Evolutionary conservation across 192 early-diverging fungal species (phyloP), one percentile per base, ranked within the genome.

Genomic region (Umbelopsis sp.): DNA sequence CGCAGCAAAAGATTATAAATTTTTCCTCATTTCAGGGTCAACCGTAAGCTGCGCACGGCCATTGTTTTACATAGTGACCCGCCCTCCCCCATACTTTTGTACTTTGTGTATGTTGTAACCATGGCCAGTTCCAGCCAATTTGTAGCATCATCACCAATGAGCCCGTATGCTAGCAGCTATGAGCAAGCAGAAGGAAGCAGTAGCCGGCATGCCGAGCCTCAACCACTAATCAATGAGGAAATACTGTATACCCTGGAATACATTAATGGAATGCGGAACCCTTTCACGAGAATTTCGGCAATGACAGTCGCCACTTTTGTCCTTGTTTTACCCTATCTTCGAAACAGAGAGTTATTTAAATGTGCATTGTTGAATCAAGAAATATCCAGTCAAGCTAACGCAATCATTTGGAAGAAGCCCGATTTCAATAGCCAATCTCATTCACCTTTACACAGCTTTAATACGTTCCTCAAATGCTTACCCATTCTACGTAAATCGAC

Each of bases 321-420:
- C 11, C 26, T 62, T 34, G 56, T 62, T 29, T 32, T 62, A 4
- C 12, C 29, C 16, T 32, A 62, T 32, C 26, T 62, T 34, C 56
- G 56, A 10, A 62, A 62, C 56, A 62, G 26, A 34, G 56, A 62
- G 31, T n/a, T 62, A 17, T 62, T n/a, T n/a, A 9, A 31, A 1
- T 62, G 56, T 32, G 56, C 56, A 32, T 36, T 62, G 31, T 62
- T 62, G 29, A 62, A 62, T 14, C 31, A 14, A 34, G 56, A 62
- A 34, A 17, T 62, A 20, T 17, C 24, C 4, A 29, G 4, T 4
- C 31, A 11, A 29, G 56, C 56, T 3, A 62, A 36, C 14, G 56
- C 56, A 6, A 17, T 34, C 5, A 11, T 62, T 11, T 62, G 56
- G 56, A 32, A 32, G 2, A 62, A 31, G 56, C 20, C 31, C 5